Conservation (phyloP, 495 filamentous ascomycete genomes). For the Aspergillus campestris region DNA sequence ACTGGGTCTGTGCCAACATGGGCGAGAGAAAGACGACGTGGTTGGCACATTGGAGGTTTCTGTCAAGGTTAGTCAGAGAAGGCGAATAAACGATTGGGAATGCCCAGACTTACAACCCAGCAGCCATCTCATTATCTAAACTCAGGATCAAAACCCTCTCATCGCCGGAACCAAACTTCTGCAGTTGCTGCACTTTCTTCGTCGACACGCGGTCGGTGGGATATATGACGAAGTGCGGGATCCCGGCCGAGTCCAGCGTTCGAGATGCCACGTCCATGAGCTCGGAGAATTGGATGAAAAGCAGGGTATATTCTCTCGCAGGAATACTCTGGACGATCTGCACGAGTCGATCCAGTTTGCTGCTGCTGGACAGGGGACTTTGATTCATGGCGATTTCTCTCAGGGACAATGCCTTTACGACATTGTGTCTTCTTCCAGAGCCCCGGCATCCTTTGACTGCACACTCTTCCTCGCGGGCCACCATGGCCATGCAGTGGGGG, state of each 20-base stretch:
- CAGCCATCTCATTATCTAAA: constrained; percentile 52
- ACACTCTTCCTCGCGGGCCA: constrained; percentile 18
- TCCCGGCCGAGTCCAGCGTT: constrained; percentile 21
- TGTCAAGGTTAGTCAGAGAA: constrained; percentile 17
- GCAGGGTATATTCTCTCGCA: constrained; percentile 35
- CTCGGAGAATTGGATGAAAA: constrained; percentile 46
- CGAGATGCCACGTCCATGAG: constrained; percentile 26
- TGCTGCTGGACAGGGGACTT: constrained; percentile 24
- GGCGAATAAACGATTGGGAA: neutral
- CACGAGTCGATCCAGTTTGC: constrained; percentile 42
- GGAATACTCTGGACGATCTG: constrained; percentile 35
- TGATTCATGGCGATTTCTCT: constrained; percentile 20
- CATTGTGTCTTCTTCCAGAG: constrained; percentile 18
- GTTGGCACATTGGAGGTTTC: constrained; percentile 67
- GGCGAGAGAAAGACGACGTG: constrained; percentile 71
- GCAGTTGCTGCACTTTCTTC: constrained; percentile 37
- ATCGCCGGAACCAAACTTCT: constrained; percentile 18
- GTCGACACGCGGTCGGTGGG: constrained; percentile 15
- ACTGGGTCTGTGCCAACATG: constrained; percentile 42
- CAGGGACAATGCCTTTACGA: constrained; percentile 27
- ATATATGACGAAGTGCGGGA: constrained; percentile 24
- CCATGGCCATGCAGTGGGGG: constrained; percentile 19
- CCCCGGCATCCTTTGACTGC: constrained; percentile 21
- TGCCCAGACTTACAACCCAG: constrained; percentile 52
- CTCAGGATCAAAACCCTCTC: constrained; percentile 58